Percentiles rank a stretch among this genome's conserved stretches.
Evolutionary conservation across 2,329 filamentous ascomycete species (phyloP).

Genomic region (Diatrype stigma): DNA sequence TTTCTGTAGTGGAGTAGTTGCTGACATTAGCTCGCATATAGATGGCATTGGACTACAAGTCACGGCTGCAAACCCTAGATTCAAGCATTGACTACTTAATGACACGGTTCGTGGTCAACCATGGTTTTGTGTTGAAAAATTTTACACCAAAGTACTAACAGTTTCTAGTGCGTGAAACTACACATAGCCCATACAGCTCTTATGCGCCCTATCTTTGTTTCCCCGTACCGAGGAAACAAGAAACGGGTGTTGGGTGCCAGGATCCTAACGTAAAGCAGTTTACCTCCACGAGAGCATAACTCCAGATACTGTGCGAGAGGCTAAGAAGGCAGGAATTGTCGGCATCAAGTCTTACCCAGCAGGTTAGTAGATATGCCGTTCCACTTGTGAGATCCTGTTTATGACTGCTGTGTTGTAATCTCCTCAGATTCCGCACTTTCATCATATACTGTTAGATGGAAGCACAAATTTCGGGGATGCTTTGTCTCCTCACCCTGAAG

Average conservation of each 20-base stretch:
- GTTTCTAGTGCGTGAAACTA: neutral
- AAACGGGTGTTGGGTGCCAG: neutral
- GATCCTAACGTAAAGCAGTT: slow-evolving; percentile 15
- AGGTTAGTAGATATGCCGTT: neutral
- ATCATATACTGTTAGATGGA: no score
- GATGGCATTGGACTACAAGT: slow-evolving; percentile 43
- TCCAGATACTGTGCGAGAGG: slow-evolving; percentile 52
- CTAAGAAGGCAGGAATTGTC: slow-evolving; percentile 53
- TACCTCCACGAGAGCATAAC: slow-evolving; percentile 48
- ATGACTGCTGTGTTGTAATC: no score
- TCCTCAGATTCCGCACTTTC: no score
- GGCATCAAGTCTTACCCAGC: slow-evolving; percentile 52
- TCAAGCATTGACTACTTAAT: slow-evolving; percentile 47
- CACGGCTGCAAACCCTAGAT: slow-evolving; percentile 39
- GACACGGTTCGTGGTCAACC: slow-evolving; percentile 26
- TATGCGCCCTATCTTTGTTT: neutral
- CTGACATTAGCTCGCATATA: slow-evolving; percentile 19
- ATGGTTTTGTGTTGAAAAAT: no score
- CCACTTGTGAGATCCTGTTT: no score
- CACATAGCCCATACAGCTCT: neutral
- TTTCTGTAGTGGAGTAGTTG: neutral
- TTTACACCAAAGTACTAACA: no score
- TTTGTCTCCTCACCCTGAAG: no score
- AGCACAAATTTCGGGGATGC: neutral
- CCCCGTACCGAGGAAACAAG: neutral